Conservation (phyloP, 495 filamentous ascomycete genomes). For the Saxophila tyrrhenica region DNA sequence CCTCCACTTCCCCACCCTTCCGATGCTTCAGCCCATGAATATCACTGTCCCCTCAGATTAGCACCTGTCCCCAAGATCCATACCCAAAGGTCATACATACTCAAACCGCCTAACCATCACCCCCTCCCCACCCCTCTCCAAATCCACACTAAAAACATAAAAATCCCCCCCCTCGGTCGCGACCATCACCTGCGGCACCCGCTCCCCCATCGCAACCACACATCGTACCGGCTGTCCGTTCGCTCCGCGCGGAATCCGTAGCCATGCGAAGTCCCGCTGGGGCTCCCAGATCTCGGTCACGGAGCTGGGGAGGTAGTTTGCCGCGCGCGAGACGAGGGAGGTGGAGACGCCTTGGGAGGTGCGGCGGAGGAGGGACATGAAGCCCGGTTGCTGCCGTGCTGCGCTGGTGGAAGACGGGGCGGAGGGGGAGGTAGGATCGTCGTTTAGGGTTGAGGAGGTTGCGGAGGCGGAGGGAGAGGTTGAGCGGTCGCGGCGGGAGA, state of each 20-base stretch:
- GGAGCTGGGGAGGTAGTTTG: slow-evolving; percentile 78
- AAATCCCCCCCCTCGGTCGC: slow-evolving; percentile 93
- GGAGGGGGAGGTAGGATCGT: slow-evolving; percentile 28
- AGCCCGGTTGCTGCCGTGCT: slow-evolving; percentile 21
- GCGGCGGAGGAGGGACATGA: slow-evolving; percentile 86
- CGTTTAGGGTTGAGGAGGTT: slow-evolving; percentile 5
- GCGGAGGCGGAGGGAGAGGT: slow-evolving; percentile 16
- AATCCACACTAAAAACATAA: slow-evolving; percentile 87
- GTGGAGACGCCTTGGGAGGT: slow-evolving; percentile 93
- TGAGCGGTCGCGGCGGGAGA: slow-evolving; percentile 17
- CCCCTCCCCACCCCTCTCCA: slow-evolving; percentile 93
- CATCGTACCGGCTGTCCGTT: slow-evolving; percentile 48
- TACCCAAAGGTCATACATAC: slow-evolving; percentile 21
- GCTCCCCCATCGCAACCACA: slow-evolving; percentile 91
- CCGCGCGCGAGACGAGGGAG: slow-evolving; percentile 74
- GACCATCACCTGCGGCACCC: slow-evolving; percentile 90
- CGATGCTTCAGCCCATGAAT: slow-evolving; percentile 15
- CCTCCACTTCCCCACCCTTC: slow-evolving; percentile 9
- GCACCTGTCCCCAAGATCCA: not conserved
- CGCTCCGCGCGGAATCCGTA: slow-evolving; percentile 69
- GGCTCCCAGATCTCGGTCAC: slow-evolving; percentile 98
- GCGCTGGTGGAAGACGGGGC: slow-evolving; percentile 17
- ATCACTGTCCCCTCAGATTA: slow-evolving; percentile 4
- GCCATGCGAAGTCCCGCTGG: slow-evolving; percentile 85
- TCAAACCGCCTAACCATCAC: slow-evolving; percentile 74